phyloP scores from a whole-genome alignment of 495 filamentous ascomycete species.

The Penicillium egyptiacum region DNA sequence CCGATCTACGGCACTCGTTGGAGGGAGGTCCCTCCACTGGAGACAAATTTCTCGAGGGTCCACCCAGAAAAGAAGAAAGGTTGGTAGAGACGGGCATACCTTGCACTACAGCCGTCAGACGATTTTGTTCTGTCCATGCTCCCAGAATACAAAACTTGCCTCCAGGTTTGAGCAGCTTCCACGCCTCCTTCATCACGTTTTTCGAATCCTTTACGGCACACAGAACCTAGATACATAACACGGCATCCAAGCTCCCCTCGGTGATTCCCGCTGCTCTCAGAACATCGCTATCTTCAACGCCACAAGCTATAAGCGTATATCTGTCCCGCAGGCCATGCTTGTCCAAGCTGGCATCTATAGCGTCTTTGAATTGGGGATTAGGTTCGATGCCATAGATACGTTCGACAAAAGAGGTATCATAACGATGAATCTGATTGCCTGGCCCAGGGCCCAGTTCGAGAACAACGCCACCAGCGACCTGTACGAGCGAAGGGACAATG shows the following conservation, averaged over 20 bases:
- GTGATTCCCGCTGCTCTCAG: slow-evolving; percentile 35
- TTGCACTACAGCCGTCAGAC: slow-evolving; percentile 28
- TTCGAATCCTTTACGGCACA: slow-evolving; percentile 28
- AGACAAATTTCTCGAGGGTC: not conserved
- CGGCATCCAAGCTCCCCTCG: slow-evolving; percentile 38
- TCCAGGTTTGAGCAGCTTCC: slow-evolving; percentile 34
- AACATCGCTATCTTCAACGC: slow-evolving; percentile 40
- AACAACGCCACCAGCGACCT: slow-evolving; percentile 36
- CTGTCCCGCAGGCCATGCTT: slow-evolving; percentile 32
- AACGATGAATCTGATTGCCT: slow-evolving; percentile 48
- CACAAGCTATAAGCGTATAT: slow-evolving; percentile 39
- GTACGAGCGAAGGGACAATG: slow-evolving; percentile 41
- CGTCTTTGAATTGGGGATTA: slow-evolving; percentile 28
- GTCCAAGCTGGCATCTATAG: slow-evolving; percentile 25
- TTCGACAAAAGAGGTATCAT: slow-evolving; percentile 31
- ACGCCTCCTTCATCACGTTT: slow-evolving; percentile 26
- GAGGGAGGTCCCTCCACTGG: too few relatives aligned
- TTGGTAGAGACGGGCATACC: slow-evolving; percentile 19
- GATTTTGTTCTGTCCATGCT: slow-evolving; percentile 37
- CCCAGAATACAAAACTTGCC: slow-evolving; percentile 47
- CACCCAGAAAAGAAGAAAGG: too few relatives aligned
- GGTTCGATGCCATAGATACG: slow-evolving; percentile 49
- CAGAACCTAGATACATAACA: slow-evolving; percentile 33
- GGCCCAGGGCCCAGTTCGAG: slow-evolving; percentile 52
- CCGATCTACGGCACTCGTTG: not conserved